Evolutionary conservation across 2,329 filamentous ascomycete genomes (phyloP).

Genomic region (Intubia oerlemansii): DNA sequence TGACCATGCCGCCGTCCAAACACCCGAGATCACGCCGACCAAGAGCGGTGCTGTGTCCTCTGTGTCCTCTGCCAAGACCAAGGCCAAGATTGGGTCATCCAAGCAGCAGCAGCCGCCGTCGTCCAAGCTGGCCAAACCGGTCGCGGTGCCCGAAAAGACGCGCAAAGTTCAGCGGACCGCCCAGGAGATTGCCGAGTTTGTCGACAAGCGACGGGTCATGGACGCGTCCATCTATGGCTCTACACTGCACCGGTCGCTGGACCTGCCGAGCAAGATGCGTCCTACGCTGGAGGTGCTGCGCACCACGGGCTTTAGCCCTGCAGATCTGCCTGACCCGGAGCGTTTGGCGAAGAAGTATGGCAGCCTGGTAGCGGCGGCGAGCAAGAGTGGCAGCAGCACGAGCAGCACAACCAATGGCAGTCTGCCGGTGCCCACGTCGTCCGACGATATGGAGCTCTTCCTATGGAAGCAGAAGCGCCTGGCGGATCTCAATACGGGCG

Average conservation of each 20-base stretch:
- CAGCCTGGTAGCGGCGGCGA: background rate
- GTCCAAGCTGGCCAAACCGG: constrained; percentile 7
- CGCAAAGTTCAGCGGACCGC: constrained; percentile 2
- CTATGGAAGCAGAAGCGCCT: constrained; percentile 34
- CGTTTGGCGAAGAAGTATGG: constrained; percentile 26
- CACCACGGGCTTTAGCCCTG: constrained; percentile 19
- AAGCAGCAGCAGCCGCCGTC: too few relatives aligned
- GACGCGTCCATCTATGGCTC: constrained; percentile 23
- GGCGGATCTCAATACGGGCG: constrained; percentile 29
- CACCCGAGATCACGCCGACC: constrained; percentile 5
- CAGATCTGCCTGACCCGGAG: constrained; percentile 25
- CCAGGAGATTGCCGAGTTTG: constrained; percentile 4
- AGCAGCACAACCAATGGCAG: background rate
- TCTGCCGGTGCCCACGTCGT: constrained; percentile 11
- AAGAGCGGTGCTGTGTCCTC: too few relatives aligned
- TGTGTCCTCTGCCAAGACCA: too few relatives aligned
- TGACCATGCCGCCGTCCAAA: constrained; percentile 10
- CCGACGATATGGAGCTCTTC: constrained; percentile 32
- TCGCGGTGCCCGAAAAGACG: too few relatives aligned
- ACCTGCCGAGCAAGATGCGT: constrained; percentile 21
- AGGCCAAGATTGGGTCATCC: too few relatives aligned
- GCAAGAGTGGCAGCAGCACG: constrained; percentile 9
- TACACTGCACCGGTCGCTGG: constrained; percentile 23
- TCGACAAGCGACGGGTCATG: constrained; percentile 5
- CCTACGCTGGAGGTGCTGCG: constrained; percentile 24